Evolutionary conservation across 1,139 yeast genomes (phyloP), one percentile per base, ranked within the genome.

Genomic region (Nakaseomyces uthaithaninus): DNA sequence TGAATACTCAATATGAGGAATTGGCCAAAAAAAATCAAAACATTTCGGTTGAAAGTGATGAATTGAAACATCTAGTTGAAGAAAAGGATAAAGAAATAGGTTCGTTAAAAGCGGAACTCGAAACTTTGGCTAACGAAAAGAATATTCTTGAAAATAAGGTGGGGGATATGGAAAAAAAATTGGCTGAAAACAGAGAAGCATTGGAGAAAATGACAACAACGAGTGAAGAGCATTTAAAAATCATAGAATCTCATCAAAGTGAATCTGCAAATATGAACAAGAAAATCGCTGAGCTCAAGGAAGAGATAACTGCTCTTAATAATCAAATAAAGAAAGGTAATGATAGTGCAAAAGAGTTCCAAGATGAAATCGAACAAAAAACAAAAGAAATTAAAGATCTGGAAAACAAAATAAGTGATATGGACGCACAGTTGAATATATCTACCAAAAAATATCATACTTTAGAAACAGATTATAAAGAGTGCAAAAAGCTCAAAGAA

Each of bases 31-130:
- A 41, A 7, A 43, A 37, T 17, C 30, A 39, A 7, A 42, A 36
- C 3, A 11, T 19, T 15, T 23, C 17, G 19, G 26, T 26, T 16
- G 11, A n/a, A n/a, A n/a, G n/a, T n/a, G n/a, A 10, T 40, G 37
- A 40, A 12, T 15, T 33, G 10, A 19, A 28, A 8, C 15, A 12
- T 10, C 15, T 7, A 22, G 16, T 33, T 22, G 38, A 34, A n/a
- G 15, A 11, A 10, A 16, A 16, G 8, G 23, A 22, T 14, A 23
- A 16, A 24, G 42, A 47, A 15, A 50, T 39, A 3, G 20, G 19
- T 17, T 25, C 26, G 50, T 20, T 52, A 11, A 39, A 44, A 11
- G 40, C 42, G 18, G 39, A 42, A 11, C 9, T 37, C 4, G 37
- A 22, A 3, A 24, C 28, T 1, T 15, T 38, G 6, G 47, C 43